These are phyloP conservation scores for Coccinonectria pachysandricola DNA, from an alignment of 2,329 filamentous ascomycete species.

Conservation along the genomic window DNA sequence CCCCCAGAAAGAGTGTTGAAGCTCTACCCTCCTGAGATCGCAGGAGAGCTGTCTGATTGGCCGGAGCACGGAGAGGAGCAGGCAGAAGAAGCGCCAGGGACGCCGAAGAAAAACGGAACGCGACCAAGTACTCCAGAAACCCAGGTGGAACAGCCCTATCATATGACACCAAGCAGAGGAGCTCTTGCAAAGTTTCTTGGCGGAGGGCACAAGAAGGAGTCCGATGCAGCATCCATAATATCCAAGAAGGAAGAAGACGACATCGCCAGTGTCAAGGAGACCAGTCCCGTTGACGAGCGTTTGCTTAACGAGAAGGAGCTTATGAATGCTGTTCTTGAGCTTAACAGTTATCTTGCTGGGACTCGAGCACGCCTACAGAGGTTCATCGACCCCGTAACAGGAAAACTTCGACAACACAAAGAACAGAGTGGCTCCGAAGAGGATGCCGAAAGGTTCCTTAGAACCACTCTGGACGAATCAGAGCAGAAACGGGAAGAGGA, in stretches of 20 bases:
- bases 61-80: slow-evolving; percentile 27
- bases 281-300: slow-evolving; percentile 34
- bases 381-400: slow-evolving; percentile 51
- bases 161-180: slow-evolving; percentile 29
- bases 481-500: slow-evolving; percentile 58
- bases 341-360: slow-evolving; percentile 82
- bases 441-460: slow-evolving; percentile 47
- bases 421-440: slow-evolving; percentile 35
- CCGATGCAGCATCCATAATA: slow-evolving; percentile 49
- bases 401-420: slow-evolving; percentile 44
- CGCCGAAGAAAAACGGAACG: slow-evolving; percentile 20
- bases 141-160: slow-evolving; percentile 15
- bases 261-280: slow-evolving; percentile 40
- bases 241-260: slow-evolving; percentile 51
- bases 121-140: slow-evolving; percentile 19
- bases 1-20: slow-evolving; percentile 81
- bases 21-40: slow-evolving; percentile 73
- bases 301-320: slow-evolving; percentile 72
- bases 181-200: slow-evolving; percentile 47
- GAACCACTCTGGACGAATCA: slow-evolving; percentile 34
- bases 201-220: slow-evolving; percentile 33
- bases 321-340: slow-evolving; percentile 66
- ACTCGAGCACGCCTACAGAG: slow-evolving; percentile 59
- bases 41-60: slow-evolving; percentile 64
- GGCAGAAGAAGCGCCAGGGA: slow-evolving; percentile 25